phyloP scores from a whole-genome alignment of 345 rosid genomes.

The Raphanus raphanistrum region DNA sequence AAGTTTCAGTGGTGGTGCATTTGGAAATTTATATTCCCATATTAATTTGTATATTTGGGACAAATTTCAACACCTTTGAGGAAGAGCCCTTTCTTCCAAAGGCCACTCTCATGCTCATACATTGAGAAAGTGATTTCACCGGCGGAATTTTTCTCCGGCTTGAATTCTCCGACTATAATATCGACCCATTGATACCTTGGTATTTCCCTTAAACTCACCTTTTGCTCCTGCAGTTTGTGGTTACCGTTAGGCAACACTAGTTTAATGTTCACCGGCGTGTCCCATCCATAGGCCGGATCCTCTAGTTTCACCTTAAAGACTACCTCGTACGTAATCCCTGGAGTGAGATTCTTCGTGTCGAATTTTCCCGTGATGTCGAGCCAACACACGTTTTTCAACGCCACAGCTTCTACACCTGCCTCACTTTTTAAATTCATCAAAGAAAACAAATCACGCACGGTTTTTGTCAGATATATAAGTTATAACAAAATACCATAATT shows the following conservation, averaged over 20 bases:
- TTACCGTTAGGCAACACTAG: slow-evolving; percentile 49
- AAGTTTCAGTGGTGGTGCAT: neutral
- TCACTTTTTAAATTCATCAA: slow-evolving; percentile 6
- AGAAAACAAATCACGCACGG: neutral
- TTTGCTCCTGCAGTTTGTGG: slow-evolving; percentile 26
- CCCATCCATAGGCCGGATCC: slow-evolving; percentile 60
- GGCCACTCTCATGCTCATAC: slow-evolving; percentile 48
- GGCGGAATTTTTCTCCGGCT: slow-evolving; percentile 1
- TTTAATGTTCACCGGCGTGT: slow-evolving; percentile 47
- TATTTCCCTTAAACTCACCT: slow-evolving; percentile 35
- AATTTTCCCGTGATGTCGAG: slow-evolving; percentile 53
- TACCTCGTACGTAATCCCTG: slow-evolving; percentile 48
- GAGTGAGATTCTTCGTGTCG: slow-evolving; percentile 52
- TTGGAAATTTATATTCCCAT: neutral
- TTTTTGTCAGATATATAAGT: no score
- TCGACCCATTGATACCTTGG: slow-evolving; percentile 54
- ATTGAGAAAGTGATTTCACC: slow-evolving; percentile 55
- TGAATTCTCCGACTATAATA: slow-evolving; percentile 51
- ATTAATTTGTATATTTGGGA: slow-evolving; percentile 38
- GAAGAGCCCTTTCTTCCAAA: slow-evolving; percentile 64
- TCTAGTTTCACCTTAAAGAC: slow-evolving; percentile 49
- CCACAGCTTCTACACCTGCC: slow-evolving; percentile 43
- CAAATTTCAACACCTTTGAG: slow-evolving; percentile 57
- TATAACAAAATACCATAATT: neutral
- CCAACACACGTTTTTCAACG: slow-evolving; percentile 57